Base-by-base conservation (phyloP, 805 yeast genomes). In the Cyberlindnera bimundalis region DNA sequence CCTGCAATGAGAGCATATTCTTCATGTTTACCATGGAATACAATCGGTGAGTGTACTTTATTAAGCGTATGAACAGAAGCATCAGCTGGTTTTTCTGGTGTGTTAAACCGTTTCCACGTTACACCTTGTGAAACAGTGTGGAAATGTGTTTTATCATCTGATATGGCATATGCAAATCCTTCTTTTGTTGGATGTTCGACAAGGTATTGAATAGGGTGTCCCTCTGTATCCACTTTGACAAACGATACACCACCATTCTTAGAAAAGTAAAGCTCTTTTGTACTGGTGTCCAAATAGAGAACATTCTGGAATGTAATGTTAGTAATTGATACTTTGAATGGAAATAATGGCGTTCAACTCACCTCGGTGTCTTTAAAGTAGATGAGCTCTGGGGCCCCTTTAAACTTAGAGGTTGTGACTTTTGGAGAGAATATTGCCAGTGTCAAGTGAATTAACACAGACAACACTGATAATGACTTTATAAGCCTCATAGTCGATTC, bases 201-300 rank as follows among this genome's bases (percentile, higher is more conserved):
- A 12, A 69, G 29, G 33, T 39, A 44, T 14, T 62, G 52, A 33
- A 49, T 47, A 18, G 48, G 52, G 33, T 56, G 63, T n/a, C 71
- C 66, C 26, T 70, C 64, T 8, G 67, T 57, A 23, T 64, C 59
- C 3, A 76, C 65, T 31, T 61, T 52, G 12, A 51, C 39, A 64
- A 78, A 79, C 1, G 59, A 45, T 4, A 40, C 56, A 15, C 79
- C 80, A 31, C 68, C 73, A 50, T 80, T 74, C 19, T 48, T 56
- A 6, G 83, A 76, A 3, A 67, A 49, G 54, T 64, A 69, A 12
- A 77, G 37, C 25, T 53, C 52, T 5, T 62, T 62, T 1, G 65
- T 36, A n/a, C 35, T 34, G 12, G 41, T 46, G 29, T 55, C 60
- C 11, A 54, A 39, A 21, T 50, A 52, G 3, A 44, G 37, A 8